A percentile compares a stretch with the other conserved stretches of the same genome.
Evolutionary conservation across 148 eudicot genomes (phyloP).

Genomic region (Amaranthus palmeri): DNA sequence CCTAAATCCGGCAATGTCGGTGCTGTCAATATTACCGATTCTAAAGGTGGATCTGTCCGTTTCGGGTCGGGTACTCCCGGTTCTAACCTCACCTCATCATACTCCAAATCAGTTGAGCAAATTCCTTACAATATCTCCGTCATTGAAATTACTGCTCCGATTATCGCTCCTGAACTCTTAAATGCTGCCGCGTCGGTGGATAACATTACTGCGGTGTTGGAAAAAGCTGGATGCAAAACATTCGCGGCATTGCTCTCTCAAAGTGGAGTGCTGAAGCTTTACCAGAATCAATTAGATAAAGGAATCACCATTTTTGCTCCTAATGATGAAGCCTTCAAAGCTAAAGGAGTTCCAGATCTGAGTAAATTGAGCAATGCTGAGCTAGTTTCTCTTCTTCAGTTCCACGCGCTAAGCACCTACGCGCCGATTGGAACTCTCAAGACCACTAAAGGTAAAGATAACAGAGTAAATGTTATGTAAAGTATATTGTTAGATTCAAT

Average conservation of each 20-base stretch:
- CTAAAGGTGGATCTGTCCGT: slow-evolving; percentile 49
- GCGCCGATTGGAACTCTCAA: slow-evolving; percentile 57
- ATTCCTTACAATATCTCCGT: slow-evolving; percentile 54
- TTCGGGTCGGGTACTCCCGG: slow-evolving; percentile 52
- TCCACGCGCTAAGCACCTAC: slow-evolving; percentile 59
- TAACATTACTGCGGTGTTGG: slow-evolving; percentile 42
- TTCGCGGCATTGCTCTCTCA: slow-evolving; percentile 31
- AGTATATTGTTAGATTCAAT: no score
- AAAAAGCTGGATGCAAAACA: slow-evolving; percentile 50
- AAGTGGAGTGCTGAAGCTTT: slow-evolving; percentile 47
- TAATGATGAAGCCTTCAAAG: slow-evolving; percentile 69
- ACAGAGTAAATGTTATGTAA: no score
- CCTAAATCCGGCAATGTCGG: slow-evolving; percentile 35
- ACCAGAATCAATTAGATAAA: slow-evolving; percentile 32
- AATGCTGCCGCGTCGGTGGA: slow-evolving; percentile 22
- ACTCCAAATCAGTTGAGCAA: slow-evolving; percentile 39
- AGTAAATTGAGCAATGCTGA: slow-evolving; percentile 48
- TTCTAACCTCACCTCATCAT: slow-evolving; percentile 38
- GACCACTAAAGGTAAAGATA: slow-evolving; percentile 24
- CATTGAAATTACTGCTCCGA: slow-evolving; percentile 41
- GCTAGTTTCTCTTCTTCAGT: slow-evolving; percentile 55
- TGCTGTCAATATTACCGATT: slow-evolving; percentile 56
- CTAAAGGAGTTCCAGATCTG: slow-evolving; percentile 45
- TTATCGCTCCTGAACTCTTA: slow-evolving; percentile 30
- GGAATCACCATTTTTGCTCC: slow-evolving; percentile 85